Evolutionary conservation across 2,329 filamentous ascomycete genomes (phyloP).

Genomic region (Pseudogymnoascus sp.): DNA sequence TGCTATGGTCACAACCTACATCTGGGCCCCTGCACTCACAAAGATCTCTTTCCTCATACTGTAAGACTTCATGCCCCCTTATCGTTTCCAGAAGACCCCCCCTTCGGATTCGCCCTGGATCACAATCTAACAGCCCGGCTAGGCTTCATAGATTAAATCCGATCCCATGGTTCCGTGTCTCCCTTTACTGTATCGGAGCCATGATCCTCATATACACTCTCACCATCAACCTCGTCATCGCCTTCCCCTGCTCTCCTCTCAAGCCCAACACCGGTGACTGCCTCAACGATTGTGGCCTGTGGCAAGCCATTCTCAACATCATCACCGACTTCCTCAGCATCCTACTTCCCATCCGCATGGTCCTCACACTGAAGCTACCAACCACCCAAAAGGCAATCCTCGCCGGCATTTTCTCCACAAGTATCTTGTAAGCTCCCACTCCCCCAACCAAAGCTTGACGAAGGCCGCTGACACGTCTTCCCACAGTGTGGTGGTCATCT

Average conservation of each 20-base stretch:
- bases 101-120: background rate
- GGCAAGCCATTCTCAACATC: conserved; percentile 6
- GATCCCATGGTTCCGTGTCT: background rate
- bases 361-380: background rate
- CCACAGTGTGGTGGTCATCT: background rate
- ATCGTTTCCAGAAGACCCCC: background rate
- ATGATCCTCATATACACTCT: background rate
- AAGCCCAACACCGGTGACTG: background rate
- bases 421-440: background rate
- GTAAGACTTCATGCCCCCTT: background rate
- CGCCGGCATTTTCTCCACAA: background rate
- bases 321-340: conserved; percentile 1
- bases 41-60: conserved; percentile 6
- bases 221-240: conserved; percentile 6
- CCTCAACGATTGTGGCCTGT: background rate
- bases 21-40: conserved; percentile 3
- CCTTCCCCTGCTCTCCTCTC: background rate
- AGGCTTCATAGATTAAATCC: conserved; percentile 4
- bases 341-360: background rate
- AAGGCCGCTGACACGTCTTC: background rate
- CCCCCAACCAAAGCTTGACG: background rate
- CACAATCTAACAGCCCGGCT: background rate
- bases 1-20: conserved; percentile 7
- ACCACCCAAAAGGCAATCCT: background rate
- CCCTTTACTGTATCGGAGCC: background rate